Evolutionary conservation across 1,284 basidiomycete species (phyloP), one percentile per base, ranked within the genome.

Genomic region (Rhizopogon parksii): DNA sequence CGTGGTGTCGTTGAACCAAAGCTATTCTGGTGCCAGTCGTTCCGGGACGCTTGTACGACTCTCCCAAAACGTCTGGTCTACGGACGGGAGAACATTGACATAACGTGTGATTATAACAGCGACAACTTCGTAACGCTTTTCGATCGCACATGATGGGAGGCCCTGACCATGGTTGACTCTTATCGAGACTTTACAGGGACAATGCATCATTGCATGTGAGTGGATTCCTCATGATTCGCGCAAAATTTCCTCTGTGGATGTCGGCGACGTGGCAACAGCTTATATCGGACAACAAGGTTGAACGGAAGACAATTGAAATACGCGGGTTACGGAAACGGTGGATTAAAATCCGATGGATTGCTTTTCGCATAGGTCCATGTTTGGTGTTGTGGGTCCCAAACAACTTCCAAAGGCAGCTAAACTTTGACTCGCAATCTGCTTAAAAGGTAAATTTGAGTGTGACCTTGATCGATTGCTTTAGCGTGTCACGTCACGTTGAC

Each of bases 331-430:
- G 15, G 25, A 42, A 25, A 42, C 27, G 27, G 25, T 11, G 12
- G 1, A 12, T 14, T 9, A 12, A 6, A 43, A 34, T 21, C 62
- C 38, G 45, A 54, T 59, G 59, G 65, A 68, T 64, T 67, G 65
- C 57, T 46, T 53, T 46, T 53, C 14, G 54, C 39, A 32, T 36
- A 8, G 50, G 50, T 53, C 36, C 40, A 15, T 49, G 53, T 63
- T 47, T 49, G 57, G 35, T n/a, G 35, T 24, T 68, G 59, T 68
- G 59, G 63, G 65, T 68, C 65, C 63, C 47, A 37, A 6, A 55
- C 27, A 68, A 51, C 57, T 64, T 1, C 67, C 61, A 24, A 43
- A 17, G 7, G 40, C 53, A 57, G 65, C 47, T 40, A 40, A 24
- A 25, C 4, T 0, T 45, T 17, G n/a, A 36, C 38, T 21, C 30